Evolutionary conservation across 2,329 filamentous ascomycete species (phyloP), one percentile per base, ranked within the genome.

Genomic region (Fusarium palustre): DNA sequence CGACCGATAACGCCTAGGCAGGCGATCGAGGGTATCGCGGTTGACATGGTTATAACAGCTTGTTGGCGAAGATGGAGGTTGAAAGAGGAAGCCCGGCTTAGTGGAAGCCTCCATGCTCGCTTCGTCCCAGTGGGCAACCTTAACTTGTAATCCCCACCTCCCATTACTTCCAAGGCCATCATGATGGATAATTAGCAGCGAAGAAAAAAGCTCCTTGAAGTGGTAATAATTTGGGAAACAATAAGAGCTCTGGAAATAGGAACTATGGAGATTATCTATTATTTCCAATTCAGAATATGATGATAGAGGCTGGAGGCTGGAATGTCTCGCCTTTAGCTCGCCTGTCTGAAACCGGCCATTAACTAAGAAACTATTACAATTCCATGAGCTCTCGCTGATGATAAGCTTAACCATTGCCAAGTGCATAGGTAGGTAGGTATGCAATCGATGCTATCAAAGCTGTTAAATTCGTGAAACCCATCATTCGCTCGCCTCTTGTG

Each of bases 1-100:
- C 96, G 94, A 72, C 96, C 95, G 75, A 99, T 97, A 54, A 98
- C 86, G 80, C 94, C 94, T 74, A 99, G 90, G 78, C 94, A 97
- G 80, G 93, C 94, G 80, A 98, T 96, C 36, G 91, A 93, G 31
- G 95, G 91, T 75, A 89, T 87, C 59, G 87, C 82, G 70, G 86
- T 84, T 73, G 88, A 85, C 87, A 89, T 90, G 73, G 64, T 71
- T 65, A 73, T 47, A 53, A 47, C 46, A 50, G 65, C 55, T 47
- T 46, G 25, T 53, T 55, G 60, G 25, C 43, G 59, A 58, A 60
- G 65, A 46, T 69, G 57, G 43, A 71, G 45, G 64, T 68, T 68
- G 46, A 57, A 61, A 54, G 65, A 50, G 39, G 59, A 60, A 58
- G 67, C 58, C 68, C 65, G 55, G 48, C 61, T 65, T 66, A 59